phyloP scores from a whole-genome alignment of 768 basidiomycete genomes.

The Pleurotus salmoneostramineus region DNA sequence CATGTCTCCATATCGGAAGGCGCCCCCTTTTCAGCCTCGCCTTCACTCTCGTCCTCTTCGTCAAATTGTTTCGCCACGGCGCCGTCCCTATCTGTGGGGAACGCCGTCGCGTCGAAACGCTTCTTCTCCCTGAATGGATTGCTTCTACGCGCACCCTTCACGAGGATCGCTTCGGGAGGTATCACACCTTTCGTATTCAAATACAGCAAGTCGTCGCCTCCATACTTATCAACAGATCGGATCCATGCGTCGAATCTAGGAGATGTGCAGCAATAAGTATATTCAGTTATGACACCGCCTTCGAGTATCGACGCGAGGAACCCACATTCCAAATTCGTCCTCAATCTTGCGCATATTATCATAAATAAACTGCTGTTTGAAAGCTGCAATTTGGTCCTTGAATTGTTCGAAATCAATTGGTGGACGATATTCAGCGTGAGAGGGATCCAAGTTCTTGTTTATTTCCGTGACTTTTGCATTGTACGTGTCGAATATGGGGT shows the following conservation, averaged over 20 bases:
- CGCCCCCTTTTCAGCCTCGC: slow-evolving; percentile 23
- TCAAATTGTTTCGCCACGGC: slow-evolving; percentile 26
- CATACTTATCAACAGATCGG: slow-evolving; percentile 68
- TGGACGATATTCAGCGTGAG: slow-evolving; percentile 62
- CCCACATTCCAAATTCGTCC: slow-evolving; percentile 72
- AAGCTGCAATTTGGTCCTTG: slow-evolving; percentile 64
- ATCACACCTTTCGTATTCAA: slow-evolving; percentile 77
- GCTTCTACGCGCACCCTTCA: slow-evolving; percentile 49
- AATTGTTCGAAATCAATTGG: slow-evolving; percentile 70
- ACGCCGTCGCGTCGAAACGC: slow-evolving; percentile 63
- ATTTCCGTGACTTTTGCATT: slow-evolving; percentile 50
- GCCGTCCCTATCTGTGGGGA: slow-evolving; percentile 28
- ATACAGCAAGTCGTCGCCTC: slow-evolving; percentile 74
- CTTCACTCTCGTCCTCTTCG: slow-evolving; percentile 24
- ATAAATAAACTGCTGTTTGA: slow-evolving; percentile 87
- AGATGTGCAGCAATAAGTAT: background rate
- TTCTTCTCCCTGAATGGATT: slow-evolving; percentile 68
- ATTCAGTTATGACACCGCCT: background rate
- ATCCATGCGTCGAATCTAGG: slow-evolving; percentile 84
- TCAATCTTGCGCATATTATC: slow-evolving; percentile 84
- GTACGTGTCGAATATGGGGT: slow-evolving; percentile 79
- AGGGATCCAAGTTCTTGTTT: slow-evolving; percentile 48
- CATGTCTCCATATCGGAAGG: slow-evolving; percentile 55
- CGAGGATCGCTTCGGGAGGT: slow-evolving; percentile 65
- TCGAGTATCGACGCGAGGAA: slow-evolving; percentile 12